Evolutionary conservation across 331 rosid species (phyloP).

Genomic region (Saraca asoca): DNA sequence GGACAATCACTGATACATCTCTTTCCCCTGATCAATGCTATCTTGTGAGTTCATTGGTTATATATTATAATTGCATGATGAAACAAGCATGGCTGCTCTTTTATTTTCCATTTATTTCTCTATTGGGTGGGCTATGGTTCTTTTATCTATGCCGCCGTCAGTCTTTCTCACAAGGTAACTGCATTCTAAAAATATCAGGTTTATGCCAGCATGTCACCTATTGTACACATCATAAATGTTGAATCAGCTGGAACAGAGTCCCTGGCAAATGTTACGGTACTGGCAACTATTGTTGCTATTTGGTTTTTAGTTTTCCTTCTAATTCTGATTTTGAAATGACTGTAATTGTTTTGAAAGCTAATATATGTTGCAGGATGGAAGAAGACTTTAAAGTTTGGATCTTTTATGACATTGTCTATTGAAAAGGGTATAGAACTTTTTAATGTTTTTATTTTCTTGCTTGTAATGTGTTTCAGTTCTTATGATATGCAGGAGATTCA

Average conservation of each 20-base stretch:
- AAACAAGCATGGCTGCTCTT: background rate
- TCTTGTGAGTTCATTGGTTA: constrained; percentile 60
- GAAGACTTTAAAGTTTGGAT: background rate
- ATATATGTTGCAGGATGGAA: constrained; percentile 3
- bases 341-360: constrained; percentile 17
- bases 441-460: constrained; percentile 24
- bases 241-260: constrained; percentile 75
- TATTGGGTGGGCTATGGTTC: background rate
- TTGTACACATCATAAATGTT: constrained; percentile 69
- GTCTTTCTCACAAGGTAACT: constrained; percentile 16
- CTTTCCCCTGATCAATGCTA: constrained; percentile 73
- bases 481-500: constrained; percentile 77
- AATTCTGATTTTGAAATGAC: constrained; percentile 15
- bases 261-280: constrained; percentile 74
- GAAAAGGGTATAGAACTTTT: background rate
- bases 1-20: constrained; percentile 94
- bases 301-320: constrained; percentile 1
- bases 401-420: constrained; percentile 13
- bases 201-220: constrained; percentile 94
- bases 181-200: constrained; percentile 56
- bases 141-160: background rate
- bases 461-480: constrained; percentile 28
- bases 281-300: constrained; percentile 18
- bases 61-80: constrained; percentile 1
- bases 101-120: constrained; percentile 17